These are phyloP conservation scores for Lasiosphaeria hispida DNA, from an alignment of 495 filamentous ascomycete species.

Conservation along the genomic window DNA sequence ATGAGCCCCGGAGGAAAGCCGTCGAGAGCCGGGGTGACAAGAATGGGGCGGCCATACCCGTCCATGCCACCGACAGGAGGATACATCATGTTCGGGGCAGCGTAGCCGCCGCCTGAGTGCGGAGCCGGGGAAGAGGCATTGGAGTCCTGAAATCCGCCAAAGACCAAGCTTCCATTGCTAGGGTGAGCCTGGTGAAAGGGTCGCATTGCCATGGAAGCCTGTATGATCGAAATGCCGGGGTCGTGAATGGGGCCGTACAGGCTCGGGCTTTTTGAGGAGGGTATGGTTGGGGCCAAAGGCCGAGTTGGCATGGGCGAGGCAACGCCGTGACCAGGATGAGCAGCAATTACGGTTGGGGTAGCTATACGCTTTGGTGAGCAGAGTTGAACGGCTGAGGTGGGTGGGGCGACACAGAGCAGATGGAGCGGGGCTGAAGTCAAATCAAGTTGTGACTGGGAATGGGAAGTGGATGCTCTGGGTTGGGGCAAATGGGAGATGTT, in stretches of 20 bases:
- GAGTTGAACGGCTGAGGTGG: background rate
- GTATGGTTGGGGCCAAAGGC: slow-evolving; percentile 7
- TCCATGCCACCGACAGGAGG: slow-evolving; percentile 34
- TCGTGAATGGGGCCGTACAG: slow-evolving; percentile 8
- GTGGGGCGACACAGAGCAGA: background rate
- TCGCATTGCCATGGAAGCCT: slow-evolving; percentile 13
- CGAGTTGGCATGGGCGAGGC: slow-evolving; percentile 14
- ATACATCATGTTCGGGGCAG: slow-evolving; percentile 34
- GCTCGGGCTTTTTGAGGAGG: slow-evolving; percentile 6
- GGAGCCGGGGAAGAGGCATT: slow-evolving; percentile 49
- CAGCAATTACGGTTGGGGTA: slow-evolving; percentile 13
- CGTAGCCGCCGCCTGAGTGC: slow-evolving; percentile 33
- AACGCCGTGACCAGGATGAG: slow-evolving; percentile 1
- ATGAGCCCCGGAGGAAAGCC: slow-evolving; percentile 34
- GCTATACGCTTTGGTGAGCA: slow-evolving; percentile 18
- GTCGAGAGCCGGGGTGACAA: slow-evolving; percentile 35
- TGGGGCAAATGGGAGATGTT: background rate
- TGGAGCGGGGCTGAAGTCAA: slow-evolving; percentile 1
- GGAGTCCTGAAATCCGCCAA: slow-evolving; percentile 44
- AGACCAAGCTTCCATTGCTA: slow-evolving; percentile 46
- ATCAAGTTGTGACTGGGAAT: background rate
- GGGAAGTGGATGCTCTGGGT: background rate
- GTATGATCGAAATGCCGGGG: slow-evolving; percentile 6
- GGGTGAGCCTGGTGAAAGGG: slow-evolving; percentile 36
- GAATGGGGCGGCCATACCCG: slow-evolving; percentile 33